A percentile compares a stretch with the other conserved stretches of the same genome.
Evolutionary conservation across 139 green algal genomes (phyloP).

Genomic region (Chlorella sp.): DNA sequence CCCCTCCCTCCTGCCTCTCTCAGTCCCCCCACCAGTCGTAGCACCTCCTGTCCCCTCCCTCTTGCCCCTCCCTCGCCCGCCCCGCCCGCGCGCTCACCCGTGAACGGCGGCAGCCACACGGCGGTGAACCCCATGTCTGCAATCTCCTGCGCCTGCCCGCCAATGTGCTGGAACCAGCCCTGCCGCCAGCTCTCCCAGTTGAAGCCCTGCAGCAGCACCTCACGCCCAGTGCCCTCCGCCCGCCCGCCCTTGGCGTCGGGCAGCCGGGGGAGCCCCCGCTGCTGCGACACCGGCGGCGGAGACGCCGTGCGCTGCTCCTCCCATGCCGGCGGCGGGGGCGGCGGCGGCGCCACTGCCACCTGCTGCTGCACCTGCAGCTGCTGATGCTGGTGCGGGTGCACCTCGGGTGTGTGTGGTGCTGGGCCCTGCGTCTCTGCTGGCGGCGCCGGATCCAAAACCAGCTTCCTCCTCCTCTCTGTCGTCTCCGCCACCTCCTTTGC

Average conservation of each 20-base stretch:
- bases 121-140: constrained; percentile 85
- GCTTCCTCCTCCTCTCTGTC: neutral
- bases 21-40: too few species aligned
- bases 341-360: neutral
- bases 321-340: neutral
- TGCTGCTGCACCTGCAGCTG: neutral
- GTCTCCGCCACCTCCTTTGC: neutral
- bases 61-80: too few species aligned
- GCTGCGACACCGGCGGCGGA: neutral
- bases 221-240: constrained; percentile 78
- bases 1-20: too few species aligned
- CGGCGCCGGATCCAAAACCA: neutral
- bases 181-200: constrained; percentile 50
- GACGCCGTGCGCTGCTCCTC: constrained; percentile 22
- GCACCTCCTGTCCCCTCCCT: too few species aligned
- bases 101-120: constrained; percentile 95
- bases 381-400: neutral
- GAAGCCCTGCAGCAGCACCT: constrained; percentile 84
- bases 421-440: too few species aligned
- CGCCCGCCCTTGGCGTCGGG: neutral
- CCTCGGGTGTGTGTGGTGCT: too few species aligned
- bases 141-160: constrained; percentile 57
- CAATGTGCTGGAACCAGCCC: constrained; percentile 58
- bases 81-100: constrained; percentile 1
- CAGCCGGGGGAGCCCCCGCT: neutral